Conservation (phyloP, 192 early-diverging fungal species). For the Cetraspora pellucida region DNA sequence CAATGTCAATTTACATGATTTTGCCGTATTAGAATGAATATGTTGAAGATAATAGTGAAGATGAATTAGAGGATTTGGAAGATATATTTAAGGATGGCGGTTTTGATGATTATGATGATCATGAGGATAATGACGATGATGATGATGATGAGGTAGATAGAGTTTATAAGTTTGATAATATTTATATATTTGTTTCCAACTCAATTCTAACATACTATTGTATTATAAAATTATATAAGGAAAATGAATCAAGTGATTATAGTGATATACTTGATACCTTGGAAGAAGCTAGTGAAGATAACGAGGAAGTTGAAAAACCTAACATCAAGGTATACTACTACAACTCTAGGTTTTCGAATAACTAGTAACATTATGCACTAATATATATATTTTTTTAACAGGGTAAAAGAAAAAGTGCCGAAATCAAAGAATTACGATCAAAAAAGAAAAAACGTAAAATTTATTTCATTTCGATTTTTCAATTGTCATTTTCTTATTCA, state of each 20-base stretch:
- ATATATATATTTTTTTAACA: neutral
- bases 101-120: neutral
- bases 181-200: constrained; percentile 5
- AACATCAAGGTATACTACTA: neutral
- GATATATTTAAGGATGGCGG: constrained; percentile 52
- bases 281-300: constrained; percentile 42
- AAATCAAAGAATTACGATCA: constrained; percentile 14
- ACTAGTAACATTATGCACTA: neutral
- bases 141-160: neutral
- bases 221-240: neutral
- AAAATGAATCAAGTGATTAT: constrained; percentile 7
- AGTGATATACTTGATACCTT: constrained; percentile 34
- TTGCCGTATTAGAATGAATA: constrained; percentile 50
- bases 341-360: neutral
- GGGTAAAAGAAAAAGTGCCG: constrained; percentile 6
- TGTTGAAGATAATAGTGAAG: constrained; percentile 64
- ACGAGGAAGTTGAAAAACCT: constrained; percentile 38
- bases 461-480: neutral
- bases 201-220: neutral
- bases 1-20: too few species aligned
- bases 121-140: constrained; percentile 43
- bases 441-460: constrained; percentile 12
- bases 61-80: constrained; percentile 65
- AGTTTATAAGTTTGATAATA: neutral
- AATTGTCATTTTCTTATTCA: neutral